These are phyloP conservation scores for Miamiensis avidus DNA, from an alignment of 169 alveolate genomes.

Conservation along the genomic window DNA sequence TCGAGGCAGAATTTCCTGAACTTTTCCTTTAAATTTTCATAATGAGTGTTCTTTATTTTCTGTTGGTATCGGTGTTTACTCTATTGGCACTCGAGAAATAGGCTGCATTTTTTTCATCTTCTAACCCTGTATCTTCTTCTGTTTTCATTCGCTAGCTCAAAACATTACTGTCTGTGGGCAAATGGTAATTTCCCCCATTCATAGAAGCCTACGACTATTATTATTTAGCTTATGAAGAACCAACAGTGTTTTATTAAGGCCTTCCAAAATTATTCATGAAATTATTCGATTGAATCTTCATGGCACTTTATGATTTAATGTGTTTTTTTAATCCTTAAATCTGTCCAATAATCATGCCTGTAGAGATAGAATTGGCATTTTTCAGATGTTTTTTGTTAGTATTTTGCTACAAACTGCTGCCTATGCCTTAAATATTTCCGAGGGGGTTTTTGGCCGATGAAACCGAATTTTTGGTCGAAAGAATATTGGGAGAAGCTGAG, in stretches of 20 bases:
- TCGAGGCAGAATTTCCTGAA: neutral
- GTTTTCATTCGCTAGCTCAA: neutral
- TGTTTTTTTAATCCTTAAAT: neutral
- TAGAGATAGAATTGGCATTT: neutral
- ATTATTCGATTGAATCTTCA: neutral
- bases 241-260: neutral
- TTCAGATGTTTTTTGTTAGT: neutral
- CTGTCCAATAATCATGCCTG: neutral
- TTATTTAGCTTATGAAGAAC: neutral
- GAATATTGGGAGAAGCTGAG: neutral
- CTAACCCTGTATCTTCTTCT: neutral
- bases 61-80: neutral
- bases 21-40: neutral
- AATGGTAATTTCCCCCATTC: too few species aligned
- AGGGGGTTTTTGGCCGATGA: neutral
- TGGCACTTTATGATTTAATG: neutral
- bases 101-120: neutral
- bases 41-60: neutral
- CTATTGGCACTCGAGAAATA: neutral
- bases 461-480: neutral
- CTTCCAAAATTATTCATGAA: neutral
- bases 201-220: too few species aligned
- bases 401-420: too few species aligned
- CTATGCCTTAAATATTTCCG: neutral
- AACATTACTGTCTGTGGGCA: too few species aligned